A percentile compares a stretch with the other conserved stretches of the same genome.
Evolutionary conservation across 2,329 filamentous ascomycete species (phyloP).

Genomic region (Pleomassaria siparia): DNA sequence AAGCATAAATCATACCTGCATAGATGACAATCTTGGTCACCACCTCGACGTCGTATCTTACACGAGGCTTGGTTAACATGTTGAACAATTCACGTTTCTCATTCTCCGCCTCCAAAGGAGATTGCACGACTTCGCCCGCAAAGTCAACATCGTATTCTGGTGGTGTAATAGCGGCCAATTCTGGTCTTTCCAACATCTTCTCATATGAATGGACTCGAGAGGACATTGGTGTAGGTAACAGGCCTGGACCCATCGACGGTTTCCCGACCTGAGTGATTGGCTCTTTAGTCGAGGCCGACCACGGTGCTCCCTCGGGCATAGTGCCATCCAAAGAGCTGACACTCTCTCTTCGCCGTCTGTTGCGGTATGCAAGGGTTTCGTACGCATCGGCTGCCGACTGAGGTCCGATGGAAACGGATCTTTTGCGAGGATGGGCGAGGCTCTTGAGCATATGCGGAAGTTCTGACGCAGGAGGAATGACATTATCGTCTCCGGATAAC

Average conservation of each 20-base stretch:
- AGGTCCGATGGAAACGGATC: slow-evolving; percentile 86
- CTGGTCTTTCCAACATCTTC: slow-evolving; percentile 66
- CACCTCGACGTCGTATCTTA: slow-evolving; percentile 97
- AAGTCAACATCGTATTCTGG: slow-evolving; percentile 37
- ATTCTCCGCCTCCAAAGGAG: slow-evolving; percentile 35
- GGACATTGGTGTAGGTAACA: slow-evolving; percentile 52
- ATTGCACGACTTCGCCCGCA: slow-evolving; percentile 28
- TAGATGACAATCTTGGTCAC: slow-evolving; percentile 97
- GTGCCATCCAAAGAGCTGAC: slow-evolving; percentile 46
- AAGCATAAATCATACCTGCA: slow-evolving; percentile 64
- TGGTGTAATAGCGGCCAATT: slow-evolving; percentile 18
- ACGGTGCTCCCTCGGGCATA: slow-evolving; percentile 29
- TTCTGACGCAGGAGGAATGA: slow-evolving; percentile 86
- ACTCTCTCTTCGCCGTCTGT: slow-evolving; percentile 66
- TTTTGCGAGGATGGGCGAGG: slow-evolving; percentile 76
- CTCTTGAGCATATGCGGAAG: slow-evolving; percentile 79
- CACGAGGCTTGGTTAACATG: slow-evolving; percentile 78
- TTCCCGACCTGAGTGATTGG: slow-evolving; percentile 19
- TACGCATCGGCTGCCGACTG: slow-evolving; percentile 97
- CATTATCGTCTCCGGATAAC: slow-evolving; percentile 76
- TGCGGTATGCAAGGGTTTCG: slow-evolving; percentile 89
- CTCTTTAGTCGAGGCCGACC: slow-evolving; percentile 16
- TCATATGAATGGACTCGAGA: slow-evolving; percentile 64
- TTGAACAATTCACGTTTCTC: slow-evolving; percentile 72
- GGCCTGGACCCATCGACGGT: slow-evolving; percentile 44